phyloP scores from a whole-genome alignment of 768 basidiomycete species.

The Rhodosporidiobolus odoratus region DNA sequence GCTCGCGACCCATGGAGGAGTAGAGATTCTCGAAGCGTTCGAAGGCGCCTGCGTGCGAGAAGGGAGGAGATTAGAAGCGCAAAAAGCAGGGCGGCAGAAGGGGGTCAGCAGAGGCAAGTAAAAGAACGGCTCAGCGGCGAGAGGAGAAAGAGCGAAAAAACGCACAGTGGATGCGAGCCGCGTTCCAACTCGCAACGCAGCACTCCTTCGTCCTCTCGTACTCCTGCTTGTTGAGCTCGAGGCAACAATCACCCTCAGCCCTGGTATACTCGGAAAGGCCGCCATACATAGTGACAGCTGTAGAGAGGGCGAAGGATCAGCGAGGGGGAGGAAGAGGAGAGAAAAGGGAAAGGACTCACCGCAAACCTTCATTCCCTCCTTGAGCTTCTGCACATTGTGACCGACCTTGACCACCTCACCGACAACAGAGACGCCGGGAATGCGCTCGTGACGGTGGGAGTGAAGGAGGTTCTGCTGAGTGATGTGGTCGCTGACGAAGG shows the following conservation, averaged over 20 bases:
- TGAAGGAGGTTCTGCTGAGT: neutral
- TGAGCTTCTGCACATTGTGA: neutral
- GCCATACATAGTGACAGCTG: neutral
- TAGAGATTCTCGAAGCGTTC: neutral
- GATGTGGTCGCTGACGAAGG: neutral
- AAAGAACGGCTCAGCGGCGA: neutral
- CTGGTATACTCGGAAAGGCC: neutral
- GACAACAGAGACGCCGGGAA: neutral
- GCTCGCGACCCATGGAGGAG: neutral
- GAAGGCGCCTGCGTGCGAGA: neutral
- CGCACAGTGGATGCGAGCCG: constrained; percentile 1
- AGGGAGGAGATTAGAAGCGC: neutral
- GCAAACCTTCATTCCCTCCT: neutral
- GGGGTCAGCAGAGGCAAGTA: too few species aligned
- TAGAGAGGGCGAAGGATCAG: neutral
- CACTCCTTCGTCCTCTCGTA: neutral
- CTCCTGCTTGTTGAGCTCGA: neutral
- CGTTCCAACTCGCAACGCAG: neutral
- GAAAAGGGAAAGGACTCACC: neutral
- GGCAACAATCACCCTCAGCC: neutral
- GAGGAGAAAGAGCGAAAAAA: neutral
- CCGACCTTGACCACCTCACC: neutral
- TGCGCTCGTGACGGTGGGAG: neutral
- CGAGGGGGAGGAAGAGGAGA: neutral
- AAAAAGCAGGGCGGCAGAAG: too few species aligned